Conservation (phyloP, 768 basidiomycete genomes). For the Agrocybe pediades region DNA sequence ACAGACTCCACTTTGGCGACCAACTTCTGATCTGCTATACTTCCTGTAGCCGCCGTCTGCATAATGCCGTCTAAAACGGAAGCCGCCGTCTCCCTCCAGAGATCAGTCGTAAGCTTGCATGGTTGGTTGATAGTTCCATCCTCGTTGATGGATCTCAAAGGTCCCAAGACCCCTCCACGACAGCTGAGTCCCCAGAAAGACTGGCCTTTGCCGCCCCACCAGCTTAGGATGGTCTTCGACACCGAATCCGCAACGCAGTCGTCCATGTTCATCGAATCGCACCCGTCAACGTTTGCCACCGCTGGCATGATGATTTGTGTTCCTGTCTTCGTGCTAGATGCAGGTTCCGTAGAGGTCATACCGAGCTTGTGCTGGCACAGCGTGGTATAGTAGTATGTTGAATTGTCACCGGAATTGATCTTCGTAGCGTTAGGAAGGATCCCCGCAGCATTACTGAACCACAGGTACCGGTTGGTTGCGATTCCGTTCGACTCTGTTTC, state of each 20-base stretch:
- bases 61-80: slow-evolving; percentile 21
- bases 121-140: too few species aligned
- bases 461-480: background rate
- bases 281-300: slow-evolving; percentile 10
- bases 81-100: slow-evolving; percentile 15
- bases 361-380: background rate
- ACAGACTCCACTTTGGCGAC: slow-evolving; percentile 9
- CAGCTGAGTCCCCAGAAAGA: slow-evolving; percentile 18
- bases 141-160: background rate
- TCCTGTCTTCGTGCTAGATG: background rate
- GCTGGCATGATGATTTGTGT: background rate
- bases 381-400: background rate
- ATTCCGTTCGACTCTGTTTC: background rate
- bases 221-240: slow-evolving; percentile 19
- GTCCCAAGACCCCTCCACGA: slow-evolving; percentile 20
- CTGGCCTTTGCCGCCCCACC: slow-evolving; percentile 20
- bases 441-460: background rate
- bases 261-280: slow-evolving; percentile 5
- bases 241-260: slow-evolving; percentile 19
- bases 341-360: background rate
- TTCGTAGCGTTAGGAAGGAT: slow-evolving; percentile 2
- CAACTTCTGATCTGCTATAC: slow-evolving; percentile 8
- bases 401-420: background rate
- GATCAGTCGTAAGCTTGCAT: slow-evolving; percentile 6
- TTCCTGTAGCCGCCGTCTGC: slow-evolving; percentile 13